A percentile compares a stretch with the other conserved stretches of the same genome.
These are phyloP conservation scores for Curvularia eragrostidis DNA, from an alignment of 2,329 filamentous ascomycete genomes.

Conservation along the genomic window DNA sequence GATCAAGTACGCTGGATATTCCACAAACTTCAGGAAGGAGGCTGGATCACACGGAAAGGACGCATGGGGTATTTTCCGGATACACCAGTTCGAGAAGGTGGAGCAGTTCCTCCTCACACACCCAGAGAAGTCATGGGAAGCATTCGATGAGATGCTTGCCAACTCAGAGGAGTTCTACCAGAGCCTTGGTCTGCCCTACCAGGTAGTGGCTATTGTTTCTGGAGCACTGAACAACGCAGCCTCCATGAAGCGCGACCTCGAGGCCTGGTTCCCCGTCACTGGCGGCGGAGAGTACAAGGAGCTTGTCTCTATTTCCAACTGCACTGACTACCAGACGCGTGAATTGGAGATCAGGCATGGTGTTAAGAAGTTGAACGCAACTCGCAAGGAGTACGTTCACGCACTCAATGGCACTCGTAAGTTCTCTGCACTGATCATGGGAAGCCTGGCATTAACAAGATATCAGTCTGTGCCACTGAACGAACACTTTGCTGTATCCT, in stretches of 20 bases:
- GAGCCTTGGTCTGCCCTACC: conserved; percentile 86
- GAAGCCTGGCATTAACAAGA: not conserved
- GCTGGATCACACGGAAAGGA: conserved; percentile 91
- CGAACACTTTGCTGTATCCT: conserved; percentile 91
- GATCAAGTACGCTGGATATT: conserved; percentile 87
- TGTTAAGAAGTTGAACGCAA: conserved; percentile 74
- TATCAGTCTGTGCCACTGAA: conserved; percentile 79
- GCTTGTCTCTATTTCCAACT: conserved; percentile 96
- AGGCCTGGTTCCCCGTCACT: conserved; percentile 72
- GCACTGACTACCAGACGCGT: conserved; percentile 95
- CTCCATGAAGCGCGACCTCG: conserved; percentile 93
- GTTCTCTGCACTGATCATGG: conserved; percentile 9
- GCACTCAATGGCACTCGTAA: conserved; percentile 76
- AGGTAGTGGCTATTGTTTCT: conserved; percentile 93
- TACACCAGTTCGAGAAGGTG: conserved; percentile 90
- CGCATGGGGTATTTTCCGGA: conserved; percentile 97
- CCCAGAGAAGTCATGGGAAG: conserved; percentile 84
- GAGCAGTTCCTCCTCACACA: conserved; percentile 63
- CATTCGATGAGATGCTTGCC: conserved; percentile 90
- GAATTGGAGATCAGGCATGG: conserved; percentile 93
- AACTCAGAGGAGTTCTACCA: conserved; percentile 95
- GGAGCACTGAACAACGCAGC: conserved; percentile 63
- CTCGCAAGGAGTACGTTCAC: conserved; percentile 93
- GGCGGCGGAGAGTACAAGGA: conserved; percentile 93
- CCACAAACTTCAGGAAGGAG: conserved; percentile 94